Evolutionary conservation across 495 filamentous ascomycete genomes (phyloP).

Genomic region (Hypoxylon crocopeplum): DNA sequence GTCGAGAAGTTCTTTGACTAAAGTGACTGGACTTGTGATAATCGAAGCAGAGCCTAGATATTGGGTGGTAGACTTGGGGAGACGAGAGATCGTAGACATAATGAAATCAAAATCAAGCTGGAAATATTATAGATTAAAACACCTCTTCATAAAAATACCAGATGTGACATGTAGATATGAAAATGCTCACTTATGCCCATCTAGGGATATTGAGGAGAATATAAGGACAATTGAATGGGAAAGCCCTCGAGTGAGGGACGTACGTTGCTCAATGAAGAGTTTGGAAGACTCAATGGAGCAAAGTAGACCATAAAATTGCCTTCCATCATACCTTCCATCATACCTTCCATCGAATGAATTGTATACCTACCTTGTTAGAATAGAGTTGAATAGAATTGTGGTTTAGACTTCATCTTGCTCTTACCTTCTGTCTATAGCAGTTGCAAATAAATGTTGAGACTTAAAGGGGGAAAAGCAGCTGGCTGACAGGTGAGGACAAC

Average conservation of each 20-base stretch:
- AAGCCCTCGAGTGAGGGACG: too few species aligned
- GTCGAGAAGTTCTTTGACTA: constrained; percentile 92
- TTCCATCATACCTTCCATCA: too few species aligned
- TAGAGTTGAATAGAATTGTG: too few species aligned
- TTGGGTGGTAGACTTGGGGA: constrained; percentile 68
- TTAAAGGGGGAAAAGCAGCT: too few species aligned
- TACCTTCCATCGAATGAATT: neutral
- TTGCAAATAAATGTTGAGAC: too few species aligned
- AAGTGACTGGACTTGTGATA: constrained; percentile 72
- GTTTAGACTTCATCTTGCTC: too few species aligned
- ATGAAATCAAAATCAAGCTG: neutral
- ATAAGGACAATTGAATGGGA: too few species aligned
- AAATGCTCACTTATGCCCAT: too few species aligned
- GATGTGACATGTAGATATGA: neutral
- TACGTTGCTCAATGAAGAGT: neutral
- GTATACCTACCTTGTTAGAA: neutral
- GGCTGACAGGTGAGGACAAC: constrained; percentile 17
- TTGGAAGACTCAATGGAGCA: neutral
- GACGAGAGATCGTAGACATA: constrained; percentile 49
- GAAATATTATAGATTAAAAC: neutral
- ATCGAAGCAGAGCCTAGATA: constrained; percentile 75
- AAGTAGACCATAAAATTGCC: neutral
- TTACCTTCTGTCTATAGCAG: too few species aligned
- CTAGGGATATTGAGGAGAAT: too few species aligned
- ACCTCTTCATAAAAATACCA: neutral